These are phyloP conservation scores for Nakazawaea pomicola DNA, from an alignment of 805 yeast species.

Conservation along the genomic window DNA sequence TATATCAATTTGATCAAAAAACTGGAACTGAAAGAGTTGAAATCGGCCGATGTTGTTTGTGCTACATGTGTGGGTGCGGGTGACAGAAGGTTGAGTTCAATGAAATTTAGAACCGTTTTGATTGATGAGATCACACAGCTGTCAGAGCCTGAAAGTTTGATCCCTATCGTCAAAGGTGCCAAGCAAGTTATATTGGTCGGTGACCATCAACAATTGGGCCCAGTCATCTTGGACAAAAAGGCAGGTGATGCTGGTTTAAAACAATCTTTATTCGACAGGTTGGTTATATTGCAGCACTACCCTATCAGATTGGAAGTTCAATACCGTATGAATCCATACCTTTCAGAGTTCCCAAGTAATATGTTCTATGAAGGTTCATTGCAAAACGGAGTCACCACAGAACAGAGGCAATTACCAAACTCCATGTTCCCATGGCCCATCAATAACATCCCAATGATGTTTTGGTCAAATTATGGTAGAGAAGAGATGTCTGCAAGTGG, in stretches of 20 bases:
- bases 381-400: conserved; percentile 86
- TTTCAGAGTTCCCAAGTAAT: conserved; percentile 84
- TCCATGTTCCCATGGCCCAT: conserved; percentile 91
- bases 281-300: conserved; percentile 73
- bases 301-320: conserved; percentile 89
- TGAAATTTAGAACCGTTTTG: conserved; percentile 70
- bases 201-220: conserved; percentile 94
- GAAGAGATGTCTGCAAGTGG: conserved; percentile 86
- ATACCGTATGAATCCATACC: conserved; percentile 89
- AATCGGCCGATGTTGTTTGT: conserved; percentile 72
- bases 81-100: conserved; percentile 51
- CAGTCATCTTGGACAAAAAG: conserved; percentile 73
- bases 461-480: conserved; percentile 85
- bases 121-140: conserved; percentile 95
- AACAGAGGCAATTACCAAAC: conserved; percentile 52
- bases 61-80: conserved; percentile 93
- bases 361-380: conserved; percentile 90
- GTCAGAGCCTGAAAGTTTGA: conserved; percentile 85
- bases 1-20: conserved; percentile 36
- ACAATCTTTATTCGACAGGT: conserved; percentile 84
- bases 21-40: conserved; percentile 46
- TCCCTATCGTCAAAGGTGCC: conserved; percentile 86
- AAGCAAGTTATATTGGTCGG: conserved; percentile 86
- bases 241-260: conserved; percentile 85
- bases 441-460: conserved; percentile 84